Base-by-base conservation (phyloP, 1,139 yeast species). In the Tardiomyces blankii region DNA sequence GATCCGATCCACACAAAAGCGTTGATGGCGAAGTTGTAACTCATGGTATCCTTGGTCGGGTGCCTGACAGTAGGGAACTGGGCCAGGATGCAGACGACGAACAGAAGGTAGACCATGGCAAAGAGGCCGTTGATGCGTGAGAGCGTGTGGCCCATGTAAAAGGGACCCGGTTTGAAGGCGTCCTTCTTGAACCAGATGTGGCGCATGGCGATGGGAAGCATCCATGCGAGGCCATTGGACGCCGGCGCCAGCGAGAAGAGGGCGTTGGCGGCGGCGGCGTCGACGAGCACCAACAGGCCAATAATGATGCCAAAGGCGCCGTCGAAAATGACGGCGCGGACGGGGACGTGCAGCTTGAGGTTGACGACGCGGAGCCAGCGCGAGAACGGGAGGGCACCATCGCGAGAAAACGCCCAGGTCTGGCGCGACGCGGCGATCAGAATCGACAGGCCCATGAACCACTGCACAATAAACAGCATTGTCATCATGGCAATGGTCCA, bases 331-430 rank as follows among this genome's bases (percentile, higher is more conserved):
- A 78, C 75, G 2, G 85, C 83, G 50, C 75, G 68, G 42, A 77
- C 59, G 8, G 86, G 86, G 18, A 77, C 80, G 30, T 71, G 67
- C 14, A 74, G 61, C 51, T 56, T 68, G 41, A 69, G 69, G 54
- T 77, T 65, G 42, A 79, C 82, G 14, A 41, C 27, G 39, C 47
- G 46, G 44, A 51, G 44, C 35, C 32, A 45, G 11, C 45, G 23
- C 12, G 80, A 76, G 54, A 73, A 78, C 0, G 96, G 96, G 43
- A 87, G 66, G 0, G 93, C 95, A 42, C 83, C 88, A 61, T 87
- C 96, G 64, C 96, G 77, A 45, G 95, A 86, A 65, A 87, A 80
- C 13, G 94, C 87, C 67, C 80, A 87, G 1, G 89, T 83, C 32
- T 86, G 80, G 68, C 96, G 77, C 6, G 95, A 84, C 0, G 93